Evolutionary conservation across 139 green algal genomes (phyloP).

Genomic region (Prasinococcaceae sp.): DNA sequence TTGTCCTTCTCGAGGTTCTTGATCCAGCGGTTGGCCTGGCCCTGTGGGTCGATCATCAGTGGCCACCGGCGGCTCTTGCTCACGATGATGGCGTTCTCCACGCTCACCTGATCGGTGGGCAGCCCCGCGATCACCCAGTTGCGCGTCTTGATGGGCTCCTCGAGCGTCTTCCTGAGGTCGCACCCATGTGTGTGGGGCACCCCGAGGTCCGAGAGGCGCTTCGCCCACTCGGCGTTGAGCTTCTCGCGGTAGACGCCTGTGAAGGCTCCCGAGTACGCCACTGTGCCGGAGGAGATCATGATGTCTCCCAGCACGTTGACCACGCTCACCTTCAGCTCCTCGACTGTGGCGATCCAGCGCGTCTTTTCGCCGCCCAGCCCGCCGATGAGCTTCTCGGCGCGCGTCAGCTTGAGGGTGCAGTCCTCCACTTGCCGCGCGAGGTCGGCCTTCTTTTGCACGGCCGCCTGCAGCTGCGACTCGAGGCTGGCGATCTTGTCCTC

Average conservation of each 20-base stretch:
- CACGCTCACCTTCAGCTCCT: constrained; percentile 39
- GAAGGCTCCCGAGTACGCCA: constrained; percentile 52
- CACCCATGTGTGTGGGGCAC: constrained; percentile 40
- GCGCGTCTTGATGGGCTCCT: constrained; percentile 52
- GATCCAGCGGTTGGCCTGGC: constrained; percentile 66
- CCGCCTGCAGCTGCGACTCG: constrained; percentile 42
- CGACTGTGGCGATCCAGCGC: constrained; percentile 50
- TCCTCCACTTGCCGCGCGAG: constrained; percentile 45
- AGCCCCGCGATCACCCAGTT: constrained; percentile 52
- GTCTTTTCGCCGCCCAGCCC: constrained; percentile 55
- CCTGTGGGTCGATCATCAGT: constrained; percentile 67
- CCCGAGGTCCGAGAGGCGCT: constrained; percentile 23
- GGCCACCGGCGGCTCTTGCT: constrained; percentile 55
- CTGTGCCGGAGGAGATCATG: constrained; percentile 34
- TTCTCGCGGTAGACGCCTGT: constrained; percentile 42
- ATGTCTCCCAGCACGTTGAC: constrained; percentile 60
- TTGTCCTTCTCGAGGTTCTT: constrained; percentile 57
- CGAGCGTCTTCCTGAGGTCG: constrained; percentile 40
- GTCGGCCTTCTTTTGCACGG: constrained; percentile 50
- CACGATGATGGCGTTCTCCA: constrained; percentile 68
- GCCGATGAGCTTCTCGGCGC: constrained; percentile 66
- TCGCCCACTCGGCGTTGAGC: constrained; percentile 34
- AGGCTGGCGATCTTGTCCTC: constrained; percentile 53
- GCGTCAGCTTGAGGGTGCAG: constrained; percentile 45
- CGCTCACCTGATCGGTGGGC: constrained; percentile 39